Evolutionary conservation across 2,329 filamentous ascomycete genomes (phyloP).

Genomic region (Pestalotiopsis sp.): DNA sequence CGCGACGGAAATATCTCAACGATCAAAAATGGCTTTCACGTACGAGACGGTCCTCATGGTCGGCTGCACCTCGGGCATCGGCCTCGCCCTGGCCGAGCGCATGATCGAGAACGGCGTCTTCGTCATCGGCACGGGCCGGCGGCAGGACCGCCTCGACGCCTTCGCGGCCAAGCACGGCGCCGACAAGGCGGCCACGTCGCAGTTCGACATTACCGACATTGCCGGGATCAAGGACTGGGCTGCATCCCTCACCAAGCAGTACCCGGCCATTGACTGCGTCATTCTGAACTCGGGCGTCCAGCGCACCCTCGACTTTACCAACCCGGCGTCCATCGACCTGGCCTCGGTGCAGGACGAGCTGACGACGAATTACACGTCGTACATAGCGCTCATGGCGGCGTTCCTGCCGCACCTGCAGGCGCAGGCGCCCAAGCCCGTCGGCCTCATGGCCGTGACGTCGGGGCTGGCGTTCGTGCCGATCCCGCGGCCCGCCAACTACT

Average conservation of each 20-base stretch:
- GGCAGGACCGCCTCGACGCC: constrained; percentile 49
- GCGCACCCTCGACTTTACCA: constrained; percentile 44
- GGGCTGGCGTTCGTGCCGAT: constrained; percentile 48
- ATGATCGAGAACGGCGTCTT: constrained; percentile 46
- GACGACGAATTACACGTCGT: constrained; percentile 47
- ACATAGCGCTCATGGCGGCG: constrained; percentile 42
- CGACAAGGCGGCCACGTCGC: constrained; percentile 37
- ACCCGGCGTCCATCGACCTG: constrained; percentile 37
- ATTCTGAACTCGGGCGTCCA: constrained; percentile 60
- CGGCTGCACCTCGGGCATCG: constrained; percentile 29
- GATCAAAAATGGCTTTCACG: constrained; percentile 22
- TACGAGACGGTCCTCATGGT: constrained; percentile 30
- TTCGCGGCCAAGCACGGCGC: constrained; percentile 48
- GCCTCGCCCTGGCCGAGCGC: constrained; percentile 29
- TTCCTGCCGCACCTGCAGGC: constrained; percentile 45
- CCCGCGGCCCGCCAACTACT: constrained; percentile 49
- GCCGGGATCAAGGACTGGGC: constrained; percentile 41
- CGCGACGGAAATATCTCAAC: no score
- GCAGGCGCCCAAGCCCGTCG: constrained; percentile 18
- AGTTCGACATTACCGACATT: constrained; percentile 45
- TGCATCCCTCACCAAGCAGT: constrained; percentile 19
- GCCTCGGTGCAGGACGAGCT: constrained; percentile 40
- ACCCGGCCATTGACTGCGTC: constrained; percentile 55
- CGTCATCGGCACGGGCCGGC: constrained; percentile 57
- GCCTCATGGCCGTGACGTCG: constrained; percentile 38